phyloP scores from a whole-genome alignment of 306 rosid genomes.

The Geum urbanum region DNA sequence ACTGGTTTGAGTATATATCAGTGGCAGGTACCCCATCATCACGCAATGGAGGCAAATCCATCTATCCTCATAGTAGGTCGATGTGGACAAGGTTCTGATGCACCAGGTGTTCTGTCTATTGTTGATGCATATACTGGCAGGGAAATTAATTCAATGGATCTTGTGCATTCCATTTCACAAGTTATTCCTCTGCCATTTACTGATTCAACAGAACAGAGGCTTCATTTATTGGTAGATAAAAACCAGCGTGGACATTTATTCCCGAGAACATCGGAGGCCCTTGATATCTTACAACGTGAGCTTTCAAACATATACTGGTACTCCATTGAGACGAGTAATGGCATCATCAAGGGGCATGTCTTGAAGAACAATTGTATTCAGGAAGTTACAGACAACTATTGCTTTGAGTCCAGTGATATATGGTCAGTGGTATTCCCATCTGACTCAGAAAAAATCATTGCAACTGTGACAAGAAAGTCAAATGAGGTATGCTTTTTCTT shows the following conservation, averaged over 20 bases:
- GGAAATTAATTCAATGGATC: constrained; percentile 56
- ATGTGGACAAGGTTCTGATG: constrained; percentile 60
- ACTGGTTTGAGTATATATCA: constrained; percentile 76
- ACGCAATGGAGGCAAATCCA: constrained; percentile 91
- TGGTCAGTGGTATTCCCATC: constrained; percentile 90
- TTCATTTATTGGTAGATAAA: constrained; percentile 70
- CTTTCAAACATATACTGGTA: constrained; percentile 89
- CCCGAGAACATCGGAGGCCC: constrained; percentile 84
- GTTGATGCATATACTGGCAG: constrained; percentile 76
- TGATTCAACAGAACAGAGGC: constrained; percentile 84
- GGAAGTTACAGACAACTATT: constrained; percentile 51
- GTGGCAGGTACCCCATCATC: constrained; percentile 99
- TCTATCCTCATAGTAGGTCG: constrained; percentile 74
- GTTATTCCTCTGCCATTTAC: constrained; percentile 81
- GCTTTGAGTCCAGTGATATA: constrained; percentile 72
- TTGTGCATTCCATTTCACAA: constrained; percentile 54
- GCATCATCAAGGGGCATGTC: constrained; percentile 78
- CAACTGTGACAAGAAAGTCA: constrained; percentile 62
- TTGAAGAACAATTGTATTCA: constrained; percentile 60
- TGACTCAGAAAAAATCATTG: constrained; percentile 85
- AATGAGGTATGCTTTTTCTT: constrained; percentile 55
- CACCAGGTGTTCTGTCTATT: constrained; percentile 69
- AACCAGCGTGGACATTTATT: constrained; percentile 61
- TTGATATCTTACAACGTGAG: constrained; percentile 57
- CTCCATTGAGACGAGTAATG: constrained; percentile 70